Evolutionary conservation across 352 stramenopile species (phyloP).

Genomic region (Phytophthora foliorum): DNA sequence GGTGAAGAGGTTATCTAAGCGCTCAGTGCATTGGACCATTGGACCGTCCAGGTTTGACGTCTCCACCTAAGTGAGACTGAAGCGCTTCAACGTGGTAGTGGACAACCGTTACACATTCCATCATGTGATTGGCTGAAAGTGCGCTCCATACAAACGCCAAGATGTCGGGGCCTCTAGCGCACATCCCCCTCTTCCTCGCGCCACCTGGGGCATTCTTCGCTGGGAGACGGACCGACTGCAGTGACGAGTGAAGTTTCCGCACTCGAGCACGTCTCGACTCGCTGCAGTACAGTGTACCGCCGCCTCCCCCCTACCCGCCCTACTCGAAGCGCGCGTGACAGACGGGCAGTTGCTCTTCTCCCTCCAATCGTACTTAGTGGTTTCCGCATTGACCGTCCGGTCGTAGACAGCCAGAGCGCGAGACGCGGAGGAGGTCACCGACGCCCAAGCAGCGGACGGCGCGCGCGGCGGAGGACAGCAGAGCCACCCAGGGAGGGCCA

Average conservation of each 20-base stretch:
- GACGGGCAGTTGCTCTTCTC: constrained; percentile 5
- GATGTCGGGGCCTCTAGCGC: background rate
- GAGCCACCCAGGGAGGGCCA: constrained; percentile 34
- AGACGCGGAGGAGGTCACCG: background rate
- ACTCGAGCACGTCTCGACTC: background rate
- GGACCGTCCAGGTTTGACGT: background rate
- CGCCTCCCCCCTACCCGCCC: background rate
- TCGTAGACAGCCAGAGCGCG: background rate
- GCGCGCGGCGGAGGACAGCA: background rate
- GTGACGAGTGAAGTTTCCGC: background rate
- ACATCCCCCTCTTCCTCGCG: background rate
- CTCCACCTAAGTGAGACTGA: constrained; percentile 1
- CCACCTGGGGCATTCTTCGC: background rate
- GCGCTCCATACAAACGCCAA: background rate
- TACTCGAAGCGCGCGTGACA: background rate
- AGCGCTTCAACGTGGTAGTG: constrained; percentile 3
- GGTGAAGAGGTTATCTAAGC: background rate
- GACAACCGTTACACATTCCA: background rate
- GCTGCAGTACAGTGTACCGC: background rate
- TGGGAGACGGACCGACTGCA: background rate
- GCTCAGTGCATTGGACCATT: no score
- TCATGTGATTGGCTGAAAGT: background rate
- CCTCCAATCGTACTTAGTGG: constrained; percentile 2
- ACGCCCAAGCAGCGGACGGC: background rate
- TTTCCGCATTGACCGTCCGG: background rate